Conservation (phyloP, 306 rosid species). For the Astragalus membranaceus region DNA sequence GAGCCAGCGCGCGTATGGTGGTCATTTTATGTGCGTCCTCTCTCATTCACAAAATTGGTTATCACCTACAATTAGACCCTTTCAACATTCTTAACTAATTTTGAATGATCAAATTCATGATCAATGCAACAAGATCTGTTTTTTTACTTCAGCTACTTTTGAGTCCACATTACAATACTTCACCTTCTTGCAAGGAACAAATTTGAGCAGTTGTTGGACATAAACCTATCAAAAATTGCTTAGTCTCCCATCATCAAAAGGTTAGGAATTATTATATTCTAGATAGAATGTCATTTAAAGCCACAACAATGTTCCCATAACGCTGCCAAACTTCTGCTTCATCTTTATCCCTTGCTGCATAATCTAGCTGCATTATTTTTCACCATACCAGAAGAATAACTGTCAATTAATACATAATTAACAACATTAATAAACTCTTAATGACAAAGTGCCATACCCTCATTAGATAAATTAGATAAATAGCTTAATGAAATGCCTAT, state of each 20-base stretch:
- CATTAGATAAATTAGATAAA: too few relatives aligned
- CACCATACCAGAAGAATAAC: conserved; percentile 1
- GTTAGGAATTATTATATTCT: conserved; percentile 23
- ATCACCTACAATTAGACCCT: background rate
- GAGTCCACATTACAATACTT: background rate
- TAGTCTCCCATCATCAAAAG: background rate
- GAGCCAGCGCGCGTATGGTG: too few relatives aligned
- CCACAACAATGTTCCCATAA: conserved; percentile 49
- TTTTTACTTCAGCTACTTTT: background rate
- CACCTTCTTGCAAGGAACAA: background rate
- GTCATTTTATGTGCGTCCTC: too few relatives aligned
- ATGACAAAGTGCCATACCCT: too few relatives aligned
- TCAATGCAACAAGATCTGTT: background rate
- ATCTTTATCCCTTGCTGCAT: conserved; percentile 79
- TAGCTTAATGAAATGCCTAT: too few relatives aligned
- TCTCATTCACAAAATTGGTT: too few relatives aligned
- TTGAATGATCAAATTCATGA: background rate
- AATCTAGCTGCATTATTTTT: conserved; percentile 57
- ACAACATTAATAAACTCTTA: too few relatives aligned
- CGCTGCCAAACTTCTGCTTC: conserved; percentile 44
- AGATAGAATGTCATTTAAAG: conserved; percentile 52
- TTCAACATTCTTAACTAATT: conserved; percentile 1
- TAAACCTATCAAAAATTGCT: background rate
- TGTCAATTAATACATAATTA: background rate
- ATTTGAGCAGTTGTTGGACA: background rate